Evolutionary conservation across 495 filamentous ascomycete genomes (phyloP).

Genomic region (Ramalina peruviana): DNA sequence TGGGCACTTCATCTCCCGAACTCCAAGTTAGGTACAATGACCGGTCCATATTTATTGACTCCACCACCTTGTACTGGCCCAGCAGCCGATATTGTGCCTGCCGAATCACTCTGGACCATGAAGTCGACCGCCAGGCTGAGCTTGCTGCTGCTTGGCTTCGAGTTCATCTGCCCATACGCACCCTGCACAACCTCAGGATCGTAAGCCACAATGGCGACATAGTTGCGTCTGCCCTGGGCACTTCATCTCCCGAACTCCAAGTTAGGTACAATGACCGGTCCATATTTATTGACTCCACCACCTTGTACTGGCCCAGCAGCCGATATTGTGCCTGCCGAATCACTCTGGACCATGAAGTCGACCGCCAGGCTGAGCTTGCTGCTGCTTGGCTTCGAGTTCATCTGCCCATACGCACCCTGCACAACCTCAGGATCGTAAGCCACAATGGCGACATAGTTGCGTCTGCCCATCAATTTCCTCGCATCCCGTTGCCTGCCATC

Average conservation of each 20-base stretch:
- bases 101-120: constrained; percentile 76
- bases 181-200: constrained; percentile 65
- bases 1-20: constrained; percentile 42
- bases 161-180: constrained; percentile 31
- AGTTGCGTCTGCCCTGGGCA: constrained; percentile 61
- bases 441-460: constrained; percentile 91
- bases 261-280: constrained; percentile 87
- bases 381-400: constrained; percentile 16
- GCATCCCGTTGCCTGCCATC: constrained; percentile 65
- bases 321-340: constrained; percentile 30
- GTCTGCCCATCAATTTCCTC: constrained; percentile 77
- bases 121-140: constrained; percentile 89
- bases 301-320: constrained; percentile 26
- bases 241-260: constrained; percentile 61
- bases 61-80: constrained; percentile 36
- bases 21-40: constrained; percentile 86
- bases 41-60: constrained; percentile 93
- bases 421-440: constrained; percentile 80
- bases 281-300: constrained; percentile 80
- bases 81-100: constrained; percentile 22
- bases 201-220: constrained; percentile 85
- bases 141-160: constrained; percentile 26
- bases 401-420: constrained; percentile 36
- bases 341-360: constrained; percentile 95
- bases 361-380: constrained; percentile 70